Evolutionary conservation across 345 rosid species (phyloP).

Genomic region (Gossypioides kirkii): DNA sequence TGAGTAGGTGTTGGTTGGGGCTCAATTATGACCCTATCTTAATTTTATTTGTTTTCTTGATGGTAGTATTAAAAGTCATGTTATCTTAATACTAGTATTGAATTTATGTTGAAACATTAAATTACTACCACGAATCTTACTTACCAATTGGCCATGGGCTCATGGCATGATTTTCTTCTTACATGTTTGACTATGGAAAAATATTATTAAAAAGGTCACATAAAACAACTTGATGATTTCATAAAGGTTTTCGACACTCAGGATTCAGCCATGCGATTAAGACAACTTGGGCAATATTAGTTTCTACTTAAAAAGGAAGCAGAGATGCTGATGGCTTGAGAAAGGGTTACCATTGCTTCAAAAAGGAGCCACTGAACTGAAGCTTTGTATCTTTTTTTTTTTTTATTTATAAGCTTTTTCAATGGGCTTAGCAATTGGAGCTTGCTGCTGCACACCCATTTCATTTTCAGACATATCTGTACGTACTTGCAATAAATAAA

Average conservation of each 20-base stretch:
- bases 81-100: too few relatives aligned
- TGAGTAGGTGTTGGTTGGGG: conserved; percentile 17
- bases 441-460: neutral
- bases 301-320: neutral
- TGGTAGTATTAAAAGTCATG: too few relatives aligned
- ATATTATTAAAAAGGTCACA: neutral
- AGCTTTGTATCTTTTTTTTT: neutral
- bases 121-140: too few relatives aligned
- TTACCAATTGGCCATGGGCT: neutral
- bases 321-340: neutral
- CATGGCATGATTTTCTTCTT: neutral
- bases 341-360: neutral
- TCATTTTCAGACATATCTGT: neutral
- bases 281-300: neutral
- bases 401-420: too few relatives aligned
- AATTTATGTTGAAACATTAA: too few relatives aligned
- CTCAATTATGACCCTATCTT: conserved; percentile 15
- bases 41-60: neutral
- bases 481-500: neutral
- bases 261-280: neutral
- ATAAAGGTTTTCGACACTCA: neutral
- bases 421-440: neutral
- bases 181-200: neutral
- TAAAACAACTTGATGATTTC: neutral
- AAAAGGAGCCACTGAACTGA: neutral